Conservation (phyloP, 108 stramenopile genomes). For the Aureococcus anophagefferens region DNA sequence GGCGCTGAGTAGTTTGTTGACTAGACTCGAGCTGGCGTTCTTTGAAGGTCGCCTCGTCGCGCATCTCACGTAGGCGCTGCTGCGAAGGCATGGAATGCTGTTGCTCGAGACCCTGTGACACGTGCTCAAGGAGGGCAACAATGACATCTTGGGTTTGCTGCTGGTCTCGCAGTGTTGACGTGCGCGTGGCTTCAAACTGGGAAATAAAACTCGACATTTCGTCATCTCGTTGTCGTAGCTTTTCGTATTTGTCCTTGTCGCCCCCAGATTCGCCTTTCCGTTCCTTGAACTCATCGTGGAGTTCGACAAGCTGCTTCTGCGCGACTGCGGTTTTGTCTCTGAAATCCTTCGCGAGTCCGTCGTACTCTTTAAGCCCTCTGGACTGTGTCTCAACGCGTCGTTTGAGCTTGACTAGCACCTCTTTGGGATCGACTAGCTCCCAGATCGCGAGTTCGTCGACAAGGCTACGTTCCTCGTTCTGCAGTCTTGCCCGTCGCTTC, state of each 20-base stretch:
- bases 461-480: not conserved
- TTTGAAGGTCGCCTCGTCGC: conserved; percentile 40
- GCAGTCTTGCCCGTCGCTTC: not conserved
- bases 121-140: conserved; percentile 54
- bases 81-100: conserved; percentile 31
- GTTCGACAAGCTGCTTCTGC: not conserved
- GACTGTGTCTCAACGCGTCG: not conserved
- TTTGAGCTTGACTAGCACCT: not conserved
- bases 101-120: conserved; percentile 33
- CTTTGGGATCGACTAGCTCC: not conserved
- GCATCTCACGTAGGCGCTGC: conserved; percentile 14
- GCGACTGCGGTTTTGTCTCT: not conserved
- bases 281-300: not conserved
- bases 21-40: conserved; percentile 45
- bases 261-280: not conserved
- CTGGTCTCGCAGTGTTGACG: conserved; percentile 29
- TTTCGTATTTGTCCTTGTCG: not conserved
- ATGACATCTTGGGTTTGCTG: conserved; percentile 24
- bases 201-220: conserved; percentile 55
- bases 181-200: conserved; percentile 27
- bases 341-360: no score
- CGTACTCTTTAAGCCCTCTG: not conserved
- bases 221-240: conserved; percentile 28
- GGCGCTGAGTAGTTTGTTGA: conserved; percentile 40
- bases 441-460: not conserved